Evolutionary conservation across 805 yeast genomes (phyloP), one percentile per base, ranked within the genome.

Genomic region (Lipomyces spencermartinsiae): DNA sequence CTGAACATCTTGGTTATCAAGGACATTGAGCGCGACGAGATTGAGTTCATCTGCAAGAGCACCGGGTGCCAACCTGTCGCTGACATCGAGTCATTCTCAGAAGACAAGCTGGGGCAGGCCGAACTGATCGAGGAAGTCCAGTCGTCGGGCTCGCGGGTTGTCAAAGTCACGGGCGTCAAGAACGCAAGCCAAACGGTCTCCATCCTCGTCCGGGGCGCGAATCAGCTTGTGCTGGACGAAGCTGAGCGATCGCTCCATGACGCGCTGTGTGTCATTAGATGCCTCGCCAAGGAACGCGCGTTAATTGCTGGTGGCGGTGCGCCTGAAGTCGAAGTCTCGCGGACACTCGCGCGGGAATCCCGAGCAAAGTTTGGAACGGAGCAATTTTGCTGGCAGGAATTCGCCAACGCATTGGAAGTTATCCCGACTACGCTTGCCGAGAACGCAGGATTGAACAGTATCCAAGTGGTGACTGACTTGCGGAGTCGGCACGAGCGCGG

Each of bases 221-320:
- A 95, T 79, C 84, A 84, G 71, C 86, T 92, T 81, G 89, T 94
- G 62, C 83, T 95, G 67, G 99, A 95, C 80, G 99, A 95, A 82
- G 88, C 98, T 51, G 99, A 95, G 78, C 89, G 99, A 81, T 93
- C 98, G 2, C 83, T 95, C 71, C 99, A 95, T 76, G 99, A 95
- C 80, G 98, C 99, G 0, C 84, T 95, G 66, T 95, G 99, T 85
- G 99, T 94, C 65, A 84, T 90, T 71, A 82, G 97, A 78, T 90
- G 97, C 80, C 83, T 92, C 65, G 97, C 93, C 34, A 92, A 92
- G 77, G 92, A 91, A 78, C 89, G 86, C 76, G 97, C 93, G 0
- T 82, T 91, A 77, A 93, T 95, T 81, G 97, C 98, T 14, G 99
- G 99, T 75, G 99, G 99, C 71, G 99, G 98, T 75, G 98, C 99